A percentile compares a stretch with the other conserved stretches of the same genome.
phyloP scores from a whole-genome alignment of 148 eudicot species.

The Camellia granthamiana region DNA sequence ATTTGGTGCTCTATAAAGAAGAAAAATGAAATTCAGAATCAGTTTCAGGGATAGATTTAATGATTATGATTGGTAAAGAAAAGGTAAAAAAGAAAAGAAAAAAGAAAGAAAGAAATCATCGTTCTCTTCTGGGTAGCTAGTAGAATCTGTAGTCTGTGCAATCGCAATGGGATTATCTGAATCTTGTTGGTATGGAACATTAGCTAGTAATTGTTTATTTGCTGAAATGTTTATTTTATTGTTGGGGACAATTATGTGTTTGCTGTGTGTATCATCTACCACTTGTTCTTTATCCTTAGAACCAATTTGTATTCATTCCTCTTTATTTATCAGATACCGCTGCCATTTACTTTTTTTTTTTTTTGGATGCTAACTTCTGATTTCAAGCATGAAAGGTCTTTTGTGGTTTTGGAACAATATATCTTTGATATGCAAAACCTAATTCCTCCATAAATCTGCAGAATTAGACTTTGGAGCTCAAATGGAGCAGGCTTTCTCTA shows the following conservation, averaged over 20 bases:
- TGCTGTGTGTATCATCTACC: background rate
- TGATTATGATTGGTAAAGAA: too few species aligned
- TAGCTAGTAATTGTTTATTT: constrained; percentile 1
- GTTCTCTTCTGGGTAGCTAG: background rate
- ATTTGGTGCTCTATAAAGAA: background rate
- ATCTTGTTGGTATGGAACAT: constrained; percentile 1
- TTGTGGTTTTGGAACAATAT: background rate
- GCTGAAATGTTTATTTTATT: background rate
- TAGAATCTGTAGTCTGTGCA: background rate
- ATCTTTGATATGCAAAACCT: background rate
- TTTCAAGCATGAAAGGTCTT: background rate
- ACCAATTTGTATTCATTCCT: background rate
- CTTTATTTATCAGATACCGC: background rate
- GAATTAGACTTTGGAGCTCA: background rate
- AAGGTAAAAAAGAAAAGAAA: background rate
- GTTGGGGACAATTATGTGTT: background rate
- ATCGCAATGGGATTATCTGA: background rate
- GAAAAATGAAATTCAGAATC: background rate
- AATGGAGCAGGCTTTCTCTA: background rate
- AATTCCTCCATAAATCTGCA: background rate
- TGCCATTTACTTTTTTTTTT: background rate
- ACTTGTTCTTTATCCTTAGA: background rate
- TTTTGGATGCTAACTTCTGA: background rate
- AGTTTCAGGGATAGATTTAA: background rate
- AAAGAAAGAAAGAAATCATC: background rate